phyloP scores from a whole-genome alignment of 2,329 filamentous ascomycete genomes.

The Claviceps sp. region DNA sequence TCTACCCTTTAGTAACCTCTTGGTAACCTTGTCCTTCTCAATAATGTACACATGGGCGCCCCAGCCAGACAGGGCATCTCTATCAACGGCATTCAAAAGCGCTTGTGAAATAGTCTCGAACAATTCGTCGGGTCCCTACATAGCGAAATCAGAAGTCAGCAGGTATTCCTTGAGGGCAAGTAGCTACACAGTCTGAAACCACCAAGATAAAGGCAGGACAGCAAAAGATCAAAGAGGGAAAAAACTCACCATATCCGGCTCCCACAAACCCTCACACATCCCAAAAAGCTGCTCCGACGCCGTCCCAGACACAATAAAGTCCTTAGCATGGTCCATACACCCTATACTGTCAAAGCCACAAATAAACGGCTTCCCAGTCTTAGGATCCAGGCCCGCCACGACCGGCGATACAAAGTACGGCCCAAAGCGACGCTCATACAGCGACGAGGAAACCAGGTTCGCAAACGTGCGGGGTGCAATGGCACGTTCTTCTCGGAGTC shows the following conservation, averaged over 20 bases:
- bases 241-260: conserved; percentile 73
- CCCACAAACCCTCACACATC: conserved; percentile 96
- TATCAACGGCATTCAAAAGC: conserved; percentile 86
- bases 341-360: conserved; percentile 98
- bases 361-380: conserved; percentile 89
- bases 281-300: conserved; percentile 96
- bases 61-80: conserved; percentile 95
- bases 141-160: background rate
- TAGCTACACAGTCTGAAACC: background rate
- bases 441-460: conserved; percentile 78
- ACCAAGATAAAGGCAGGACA: background rate
- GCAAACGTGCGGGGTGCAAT: conserved; percentile 92
- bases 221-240: background rate
- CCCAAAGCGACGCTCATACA: conserved; percentile 94
- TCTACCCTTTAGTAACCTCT: conserved; percentile 93
- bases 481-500: conserved; percentile 90
- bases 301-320: conserved; percentile 96
- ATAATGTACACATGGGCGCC: conserved; percentile 98
- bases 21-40: conserved; percentile 99
- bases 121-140: conserved; percentile 77
- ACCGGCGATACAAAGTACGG: conserved; percentile 95
- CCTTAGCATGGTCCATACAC: conserved; percentile 98
- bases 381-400: conserved; percentile 87
- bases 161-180: too few relatives aligned
- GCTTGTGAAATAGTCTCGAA: conserved; percentile 98